Conservation (phyloP, 495 filamentous ascomycete genomes). For the Neurospora pannonica region DNA sequence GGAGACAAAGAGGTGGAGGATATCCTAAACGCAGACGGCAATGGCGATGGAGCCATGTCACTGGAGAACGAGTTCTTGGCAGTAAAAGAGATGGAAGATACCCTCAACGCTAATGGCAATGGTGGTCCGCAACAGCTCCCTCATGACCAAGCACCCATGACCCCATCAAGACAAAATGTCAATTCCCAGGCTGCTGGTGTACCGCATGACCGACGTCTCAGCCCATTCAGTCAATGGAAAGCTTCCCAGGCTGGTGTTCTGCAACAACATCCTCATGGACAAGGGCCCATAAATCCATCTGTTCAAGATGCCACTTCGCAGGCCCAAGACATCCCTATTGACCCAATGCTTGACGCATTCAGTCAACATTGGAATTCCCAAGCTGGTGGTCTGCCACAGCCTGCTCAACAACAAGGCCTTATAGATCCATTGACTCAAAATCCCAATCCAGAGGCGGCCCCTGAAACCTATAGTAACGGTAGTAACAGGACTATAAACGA, state of each 20-base stretch:
- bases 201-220: neutral
- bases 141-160: neutral
- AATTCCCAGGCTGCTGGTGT: neutral
- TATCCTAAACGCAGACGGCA: neutral
- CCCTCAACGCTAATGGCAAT: neutral
- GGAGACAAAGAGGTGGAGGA: neutral
- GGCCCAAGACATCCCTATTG: neutral
- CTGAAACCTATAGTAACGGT: neutral
- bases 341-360: neutral
- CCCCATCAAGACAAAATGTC: neutral
- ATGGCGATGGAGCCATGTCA: neutral
- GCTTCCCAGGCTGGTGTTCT: neutral
- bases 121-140: neutral
- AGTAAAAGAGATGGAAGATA: neutral
- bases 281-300: neutral
- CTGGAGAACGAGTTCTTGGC: neutral
- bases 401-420: neutral
- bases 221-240: neutral
- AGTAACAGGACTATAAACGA: neutral
- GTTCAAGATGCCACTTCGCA: neutral
- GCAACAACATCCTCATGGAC: neutral
- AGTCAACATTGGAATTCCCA: neutral
- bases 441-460: neutral
- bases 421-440: neutral
- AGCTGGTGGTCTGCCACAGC: neutral